These are phyloP conservation scores for Nigrograna mackinnonii DNA, from an alignment of 2,329 filamentous ascomycete species.

Conservation along the genomic window DNA sequence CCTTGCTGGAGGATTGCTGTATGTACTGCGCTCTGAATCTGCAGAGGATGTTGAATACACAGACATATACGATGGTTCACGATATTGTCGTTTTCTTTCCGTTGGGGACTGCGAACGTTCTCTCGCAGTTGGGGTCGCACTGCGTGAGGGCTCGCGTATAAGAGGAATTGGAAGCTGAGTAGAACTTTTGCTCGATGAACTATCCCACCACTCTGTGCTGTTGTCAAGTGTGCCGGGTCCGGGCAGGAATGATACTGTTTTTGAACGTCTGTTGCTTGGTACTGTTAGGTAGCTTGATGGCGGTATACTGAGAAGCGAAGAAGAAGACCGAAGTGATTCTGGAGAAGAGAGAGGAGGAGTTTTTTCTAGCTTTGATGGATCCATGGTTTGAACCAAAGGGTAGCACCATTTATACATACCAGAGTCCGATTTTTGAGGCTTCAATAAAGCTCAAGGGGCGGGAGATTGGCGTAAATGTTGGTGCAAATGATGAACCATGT, in stretches of 20 bases:
- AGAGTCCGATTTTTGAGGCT: conserved; percentile 1
- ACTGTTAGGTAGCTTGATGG: conserved; percentile 19
- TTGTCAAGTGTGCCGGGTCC: conserved; percentile 4
- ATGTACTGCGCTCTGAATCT: conserved; percentile 21
- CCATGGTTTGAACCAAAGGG: conserved; percentile 6
- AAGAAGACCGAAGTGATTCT: conserved; percentile 9
- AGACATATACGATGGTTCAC: conserved; percentile 19
- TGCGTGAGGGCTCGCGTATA: conserved; percentile 10
- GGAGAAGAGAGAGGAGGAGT: conserved; percentile 9
- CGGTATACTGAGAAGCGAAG: conserved; percentile 9
- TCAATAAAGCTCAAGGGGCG: neutral
- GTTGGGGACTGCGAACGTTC: neutral
- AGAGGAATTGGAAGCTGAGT: conserved; percentile 4
- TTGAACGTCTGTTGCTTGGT: no score
- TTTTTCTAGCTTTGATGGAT: conserved; percentile 14
- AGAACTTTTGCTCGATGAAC: neutral
- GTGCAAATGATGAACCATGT: conserved; percentile 6
- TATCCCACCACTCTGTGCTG: conserved; percentile 2
- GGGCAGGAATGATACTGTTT: conserved; percentile 5
- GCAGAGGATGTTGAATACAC: conserved; percentile 21
- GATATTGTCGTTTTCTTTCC: conserved; percentile 2
- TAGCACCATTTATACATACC: conserved; percentile 19
- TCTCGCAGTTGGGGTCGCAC: no score
- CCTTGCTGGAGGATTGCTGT: conserved; percentile 28
- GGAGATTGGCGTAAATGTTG: conserved; percentile 2